A percentile compares a stretch with the other conserved stretches of the same genome.
phyloP scores from a whole-genome alignment of 805 yeast genomes.

The Saturnispora sanitii region DNA sequence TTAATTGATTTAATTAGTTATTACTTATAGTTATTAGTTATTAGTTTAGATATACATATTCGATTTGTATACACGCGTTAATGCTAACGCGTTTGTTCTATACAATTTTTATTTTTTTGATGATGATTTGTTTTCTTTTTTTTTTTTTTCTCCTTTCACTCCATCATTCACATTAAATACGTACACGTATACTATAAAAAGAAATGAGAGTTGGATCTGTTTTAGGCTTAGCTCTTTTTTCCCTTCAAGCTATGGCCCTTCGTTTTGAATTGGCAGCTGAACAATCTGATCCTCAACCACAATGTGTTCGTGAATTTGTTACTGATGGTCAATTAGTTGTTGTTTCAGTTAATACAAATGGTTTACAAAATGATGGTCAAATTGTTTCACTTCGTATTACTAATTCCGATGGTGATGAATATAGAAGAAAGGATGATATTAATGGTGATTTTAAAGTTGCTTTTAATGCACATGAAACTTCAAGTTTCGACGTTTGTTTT shows the following conservation, averaged over 20 bases:
- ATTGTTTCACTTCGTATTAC: slow-evolving; percentile 52
- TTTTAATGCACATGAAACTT: slow-evolving; percentile 72
- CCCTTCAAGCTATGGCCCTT: slow-evolving; percentile 14
- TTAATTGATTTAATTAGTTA: slow-evolving; percentile 18
- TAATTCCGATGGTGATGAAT: slow-evolving; percentile 80
- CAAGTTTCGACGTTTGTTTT: slow-evolving; percentile 88
- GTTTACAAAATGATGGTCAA: slow-evolving; percentile 83
- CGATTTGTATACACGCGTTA: too few relatives aligned
- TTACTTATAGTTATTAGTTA: too few relatives aligned
- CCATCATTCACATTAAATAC: too few relatives aligned
- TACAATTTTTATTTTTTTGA: too few relatives aligned
- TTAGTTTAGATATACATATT: too few relatives aligned
- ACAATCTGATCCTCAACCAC: slow-evolving; percentile 34
- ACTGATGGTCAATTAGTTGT: slow-evolving; percentile 80
- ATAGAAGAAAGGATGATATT: slow-evolving; percentile 66
- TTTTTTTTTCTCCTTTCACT: background rate
- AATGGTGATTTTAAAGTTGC: slow-evolving; percentile 66
- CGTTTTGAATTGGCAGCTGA: slow-evolving; percentile 27
- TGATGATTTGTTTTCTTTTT: background rate
- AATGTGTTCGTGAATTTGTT: slow-evolving; percentile 90
- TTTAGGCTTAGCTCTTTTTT: background rate
- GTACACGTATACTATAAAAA: too few relatives aligned
- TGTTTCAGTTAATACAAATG: slow-evolving; percentile 66
- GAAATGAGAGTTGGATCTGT: too few relatives aligned
- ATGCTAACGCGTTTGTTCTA: too few relatives aligned